Conservation (phyloP, 2,329 filamentous ascomycete species). For the Fulvia fulva region DNA sequence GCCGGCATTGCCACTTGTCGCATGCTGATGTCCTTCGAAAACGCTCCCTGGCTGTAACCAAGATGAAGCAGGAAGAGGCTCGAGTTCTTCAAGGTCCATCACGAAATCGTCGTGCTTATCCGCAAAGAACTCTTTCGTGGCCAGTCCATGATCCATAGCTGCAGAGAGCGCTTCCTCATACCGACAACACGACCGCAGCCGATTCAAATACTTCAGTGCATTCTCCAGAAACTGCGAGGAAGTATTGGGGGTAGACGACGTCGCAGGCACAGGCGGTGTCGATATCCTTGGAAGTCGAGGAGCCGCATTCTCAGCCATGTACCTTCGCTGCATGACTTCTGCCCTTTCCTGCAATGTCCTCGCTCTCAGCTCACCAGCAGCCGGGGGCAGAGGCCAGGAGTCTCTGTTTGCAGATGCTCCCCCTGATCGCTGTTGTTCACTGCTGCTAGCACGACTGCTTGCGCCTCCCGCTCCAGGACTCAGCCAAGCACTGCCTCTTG, state of each 20-base stretch:
- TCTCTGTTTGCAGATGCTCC: conserved; percentile 16
- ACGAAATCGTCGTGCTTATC: conserved; percentile 56
- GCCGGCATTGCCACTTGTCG: conserved; percentile 35
- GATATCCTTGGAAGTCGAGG: conserved; percentile 29
- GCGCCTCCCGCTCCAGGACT: conserved; percentile 14
- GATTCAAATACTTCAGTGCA: conserved; percentile 59
- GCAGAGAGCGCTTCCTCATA: conserved; percentile 53
- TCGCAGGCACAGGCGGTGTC: conserved; percentile 23
- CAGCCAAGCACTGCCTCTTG: conserved; percentile 34
- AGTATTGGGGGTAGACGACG: conserved; percentile 9
- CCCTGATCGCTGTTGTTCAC: conserved; percentile 16
- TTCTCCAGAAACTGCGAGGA: conserved; percentile 49
- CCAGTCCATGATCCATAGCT: conserved; percentile 52
- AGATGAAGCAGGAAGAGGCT: conserved; percentile 52
- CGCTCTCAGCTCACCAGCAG: conserved; percentile 19
- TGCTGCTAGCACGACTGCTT: not conserved
- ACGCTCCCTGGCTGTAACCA: conserved; percentile 60
- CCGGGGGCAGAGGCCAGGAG: conserved; percentile 24
- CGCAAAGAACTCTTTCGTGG: conserved; percentile 50
- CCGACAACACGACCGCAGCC: conserved; percentile 51
- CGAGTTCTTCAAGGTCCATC: conserved; percentile 50
- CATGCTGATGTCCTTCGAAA: conserved; percentile 60
- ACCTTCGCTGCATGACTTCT: conserved; percentile 34
- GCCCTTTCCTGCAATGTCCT: conserved; percentile 27
- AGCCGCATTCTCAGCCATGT: conserved; percentile 32